Base-by-base conservation (phyloP, 2,329 filamentous ascomycete genomes). In the Colletotrichum truncatum region DNA sequence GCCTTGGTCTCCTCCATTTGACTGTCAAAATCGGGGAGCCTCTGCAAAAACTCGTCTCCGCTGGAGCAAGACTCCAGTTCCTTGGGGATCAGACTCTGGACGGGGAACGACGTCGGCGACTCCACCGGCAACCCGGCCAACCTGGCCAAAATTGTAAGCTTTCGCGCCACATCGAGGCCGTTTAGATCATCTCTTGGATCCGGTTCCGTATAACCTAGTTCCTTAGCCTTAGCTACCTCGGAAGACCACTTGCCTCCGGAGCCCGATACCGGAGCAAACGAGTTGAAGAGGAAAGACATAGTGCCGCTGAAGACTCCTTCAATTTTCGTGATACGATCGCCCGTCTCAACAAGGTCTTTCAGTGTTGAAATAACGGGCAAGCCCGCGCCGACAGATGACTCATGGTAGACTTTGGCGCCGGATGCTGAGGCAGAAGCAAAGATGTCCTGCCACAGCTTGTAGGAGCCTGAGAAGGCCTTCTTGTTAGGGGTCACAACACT, bases 281-380 rank as follows among this genome's bases (percentile, higher is more conserved):
- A 94, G 85, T 98, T 98, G 89, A 99, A 98, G 39, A 99, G 85
- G 85, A 98, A 99, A 38, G 93, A 97, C 89, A 99, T 95, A 59
- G 96, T 99, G 69, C 96, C 96, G 67, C 93, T 97, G 82, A 99
- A 98, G 54, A 99, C 94, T 70, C 96, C 96, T 81, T 98, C 95
- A 71, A 99, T 97, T 81, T 91, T 94, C 58, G 88, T 93, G 5
- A 99, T 91, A 76, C 93, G 86, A 75, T 99, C 96, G 41, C 96
- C 96, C 1, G 96, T 99, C 68, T 94, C 91, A 23, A 98, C 88
- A n/a, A 99, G 86, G 73, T 99, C 96, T 75, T 94, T 94, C 69
- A 99, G 83, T 0, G 96, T 98, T 39, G 93, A 97, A 72, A 99
- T 92, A 65, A 98, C 91, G 5, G 96, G 96, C 52, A 99, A 86